Percentiles rank a stretch among this genome's conserved stretches.
phyloP scores from a whole-genome alignment of 2,329 filamentous ascomycete genomes.

The Atkinsonella texensis region DNA sequence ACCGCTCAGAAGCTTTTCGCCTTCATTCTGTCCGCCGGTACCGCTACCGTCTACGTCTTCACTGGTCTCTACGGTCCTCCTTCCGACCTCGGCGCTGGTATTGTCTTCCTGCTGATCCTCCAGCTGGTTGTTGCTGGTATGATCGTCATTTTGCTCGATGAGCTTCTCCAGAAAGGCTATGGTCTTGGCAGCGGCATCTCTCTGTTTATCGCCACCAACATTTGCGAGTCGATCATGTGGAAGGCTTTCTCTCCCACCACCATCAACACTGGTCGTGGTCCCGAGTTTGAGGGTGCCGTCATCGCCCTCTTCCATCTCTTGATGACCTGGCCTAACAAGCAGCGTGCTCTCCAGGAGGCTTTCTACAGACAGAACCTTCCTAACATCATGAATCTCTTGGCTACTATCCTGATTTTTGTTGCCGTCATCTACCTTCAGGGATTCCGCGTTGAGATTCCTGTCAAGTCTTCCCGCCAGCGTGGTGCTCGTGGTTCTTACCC shows the following conservation, averaged over 20 bases:
- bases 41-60: conserved; percentile 96
- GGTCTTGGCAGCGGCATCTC: conserved; percentile 97
- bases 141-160: conserved; percentile 97
- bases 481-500: conserved; percentile 97
- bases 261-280: conserved; percentile 97
- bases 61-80: conserved; percentile 96
- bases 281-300: conserved; percentile 97
- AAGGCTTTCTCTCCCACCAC: conserved; percentile 99
- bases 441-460: conserved; percentile 98
- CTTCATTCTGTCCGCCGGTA: conserved; percentile 94
- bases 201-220: conserved; percentile 99
- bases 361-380: conserved; percentile 99
- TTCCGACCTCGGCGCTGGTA: conserved; percentile 90
- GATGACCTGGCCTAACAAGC: conserved; percentile 99
- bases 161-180: conserved; percentile 98
- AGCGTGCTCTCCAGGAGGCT: conserved; percentile 92
- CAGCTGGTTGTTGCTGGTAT: conserved; percentile 95
- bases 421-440: conserved; percentile 98
- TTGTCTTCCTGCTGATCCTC: conserved; percentile 95
- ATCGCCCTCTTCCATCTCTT: conserved; percentile 96
- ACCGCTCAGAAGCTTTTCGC: conserved; percentile 98
- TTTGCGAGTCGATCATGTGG: conserved; percentile 99
- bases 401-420: conserved; percentile 86
- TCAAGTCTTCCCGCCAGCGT: conserved; percentile 98
- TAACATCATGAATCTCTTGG: conserved; percentile 97